These are phyloP conservation scores for Linnemannia exigua DNA, from an alignment of 192 early-diverging fungal species.

Conservation along the genomic window DNA sequence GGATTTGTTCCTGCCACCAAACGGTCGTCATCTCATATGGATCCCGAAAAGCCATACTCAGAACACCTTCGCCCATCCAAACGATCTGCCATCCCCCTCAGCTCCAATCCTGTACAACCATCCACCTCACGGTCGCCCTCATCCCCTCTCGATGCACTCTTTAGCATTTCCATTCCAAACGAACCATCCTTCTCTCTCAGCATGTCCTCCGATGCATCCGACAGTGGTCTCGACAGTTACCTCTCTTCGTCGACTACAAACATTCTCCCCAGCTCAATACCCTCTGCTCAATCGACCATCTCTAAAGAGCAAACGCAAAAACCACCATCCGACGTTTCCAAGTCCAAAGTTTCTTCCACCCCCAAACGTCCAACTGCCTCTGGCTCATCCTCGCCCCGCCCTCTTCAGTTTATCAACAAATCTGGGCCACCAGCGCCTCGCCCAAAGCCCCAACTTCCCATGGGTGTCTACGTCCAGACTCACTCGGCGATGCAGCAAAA, in stretches of 20 bases:
- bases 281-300: background rate
- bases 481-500: constrained; percentile 39
- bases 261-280: background rate
- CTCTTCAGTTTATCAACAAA: constrained; percentile 38
- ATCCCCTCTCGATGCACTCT: background rate
- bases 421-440: constrained; percentile 18
- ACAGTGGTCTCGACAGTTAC: background rate
- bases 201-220: background rate
- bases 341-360: background rate
- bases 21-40: background rate
- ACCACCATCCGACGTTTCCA: background rate
- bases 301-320: no score
- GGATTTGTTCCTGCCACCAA: background rate
- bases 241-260: background rate
- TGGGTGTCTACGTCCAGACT: constrained; percentile 10
- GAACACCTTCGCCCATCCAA: background rate
- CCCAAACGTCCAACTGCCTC: background rate
- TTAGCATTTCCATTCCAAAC: background rate
- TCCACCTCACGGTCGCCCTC: background rate
- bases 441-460: constrained; percentile 14
- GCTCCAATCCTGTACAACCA: background rate
- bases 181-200: background rate
- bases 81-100: background rate
- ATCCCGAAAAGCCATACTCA: background rate
- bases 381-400: background rate